Evolutionary conservation across 352 stramenopile genomes (phyloP).

Genomic region (Globisporangium uncinulatum): DNA sequence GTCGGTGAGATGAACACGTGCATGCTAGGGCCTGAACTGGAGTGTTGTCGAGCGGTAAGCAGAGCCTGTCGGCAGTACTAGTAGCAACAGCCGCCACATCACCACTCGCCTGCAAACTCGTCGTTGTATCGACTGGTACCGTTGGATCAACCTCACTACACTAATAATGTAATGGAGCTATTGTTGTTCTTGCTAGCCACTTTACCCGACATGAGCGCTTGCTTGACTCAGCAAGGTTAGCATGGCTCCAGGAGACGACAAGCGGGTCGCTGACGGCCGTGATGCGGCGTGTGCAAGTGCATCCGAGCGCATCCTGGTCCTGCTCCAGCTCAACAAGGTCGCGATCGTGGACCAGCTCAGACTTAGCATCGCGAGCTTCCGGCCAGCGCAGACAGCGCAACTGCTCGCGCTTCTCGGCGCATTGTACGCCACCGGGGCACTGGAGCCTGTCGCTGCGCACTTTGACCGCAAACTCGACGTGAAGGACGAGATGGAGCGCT

Average conservation of each 20-base stretch:
- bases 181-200: no score
- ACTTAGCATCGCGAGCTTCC: slow-evolving; percentile 34
- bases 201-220: no score
- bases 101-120: no score
- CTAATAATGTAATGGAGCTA: no score
- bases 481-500: slow-evolving; percentile 51
- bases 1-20: neutral
- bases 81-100: no score
- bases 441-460: slow-evolving; percentile 18
- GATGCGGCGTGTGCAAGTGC: neutral
- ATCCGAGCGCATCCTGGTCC: slow-evolving; percentile 24
- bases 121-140: no score
- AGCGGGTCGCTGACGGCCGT: neutral
- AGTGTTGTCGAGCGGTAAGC: no score
- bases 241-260: neutral
- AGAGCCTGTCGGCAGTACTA: no score
- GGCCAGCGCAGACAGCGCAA: slow-evolving; percentile 32
- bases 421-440: slow-evolving; percentile 11
- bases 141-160: no score
- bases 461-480: slow-evolving; percentile 60
- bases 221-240: no score
- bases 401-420: slow-evolving; percentile 22
- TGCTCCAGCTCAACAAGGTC: slow-evolving; percentile 32
- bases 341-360: slow-evolving; percentile 29
- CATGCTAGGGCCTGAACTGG: no score